Evolutionary conservation across 139 green algal genomes (phyloP).

Genomic region (Ulvella scutata): DNA sequence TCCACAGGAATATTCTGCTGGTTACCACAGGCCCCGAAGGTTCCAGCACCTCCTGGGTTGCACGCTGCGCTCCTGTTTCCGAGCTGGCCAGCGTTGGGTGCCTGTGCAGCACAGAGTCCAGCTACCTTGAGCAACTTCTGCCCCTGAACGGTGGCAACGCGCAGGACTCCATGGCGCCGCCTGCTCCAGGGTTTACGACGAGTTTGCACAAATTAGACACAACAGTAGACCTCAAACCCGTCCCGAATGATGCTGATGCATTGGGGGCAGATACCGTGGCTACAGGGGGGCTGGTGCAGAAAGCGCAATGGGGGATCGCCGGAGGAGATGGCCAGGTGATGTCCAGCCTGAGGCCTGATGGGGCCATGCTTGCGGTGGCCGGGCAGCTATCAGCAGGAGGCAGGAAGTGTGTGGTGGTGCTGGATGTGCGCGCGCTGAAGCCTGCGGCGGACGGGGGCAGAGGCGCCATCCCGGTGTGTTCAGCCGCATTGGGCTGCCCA

Average conservation of each 20-base stretch:
- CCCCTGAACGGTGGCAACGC: no score
- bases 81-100: background rate
- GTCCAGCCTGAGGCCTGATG: background rate
- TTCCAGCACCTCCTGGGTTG: background rate
- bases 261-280: no score
- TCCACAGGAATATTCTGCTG: background rate
- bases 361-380: background rate
- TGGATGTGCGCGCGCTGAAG: background rate
- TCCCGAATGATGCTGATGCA: background rate
- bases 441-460: background rate
- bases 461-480: background rate
- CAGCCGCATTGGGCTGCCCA: background rate
- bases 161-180: no score
- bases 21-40: background rate
- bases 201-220: no score
- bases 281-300: background rate
- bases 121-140: background rate
- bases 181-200: no score
- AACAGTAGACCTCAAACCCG: background rate
- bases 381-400: background rate
- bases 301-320: background rate
- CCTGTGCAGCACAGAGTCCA: background rate
- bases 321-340: background rate
- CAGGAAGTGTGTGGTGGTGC: background rate
- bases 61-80: background rate